phyloP scores from a whole-genome alignment of 2,329 filamentous ascomycete genomes.

The Neophaeococcomyces mojaviensis region DNA sequence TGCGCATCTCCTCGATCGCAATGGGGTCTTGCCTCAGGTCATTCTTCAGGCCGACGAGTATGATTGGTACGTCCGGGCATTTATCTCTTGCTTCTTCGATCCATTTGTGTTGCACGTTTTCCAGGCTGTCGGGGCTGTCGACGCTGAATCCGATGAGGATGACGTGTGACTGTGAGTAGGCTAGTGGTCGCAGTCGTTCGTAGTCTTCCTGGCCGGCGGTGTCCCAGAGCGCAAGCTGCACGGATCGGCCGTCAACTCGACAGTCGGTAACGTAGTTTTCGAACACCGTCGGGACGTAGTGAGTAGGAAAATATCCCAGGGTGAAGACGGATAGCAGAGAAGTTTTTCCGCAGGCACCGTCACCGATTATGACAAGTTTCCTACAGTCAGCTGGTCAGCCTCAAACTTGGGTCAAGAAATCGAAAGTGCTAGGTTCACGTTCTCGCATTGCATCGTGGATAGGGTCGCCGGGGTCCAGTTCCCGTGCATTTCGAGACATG shows the following conservation, averaged over 20 bases:
- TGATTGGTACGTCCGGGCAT: conserved; percentile 86
- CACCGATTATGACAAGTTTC: conserved; percentile 94
- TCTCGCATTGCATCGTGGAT: background rate
- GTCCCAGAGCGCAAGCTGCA: conserved; percentile 96
- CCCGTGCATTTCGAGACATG: background rate
- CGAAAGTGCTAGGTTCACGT: background rate
- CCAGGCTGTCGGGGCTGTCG: conserved; percentile 89
- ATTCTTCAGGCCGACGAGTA: conserved; percentile 93
- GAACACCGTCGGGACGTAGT: conserved; percentile 88
- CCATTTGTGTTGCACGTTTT: conserved; percentile 99
- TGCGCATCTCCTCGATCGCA: conserved; percentile 95
- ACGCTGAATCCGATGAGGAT: conserved; percentile 93
- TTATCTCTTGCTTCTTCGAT: conserved; percentile 90
- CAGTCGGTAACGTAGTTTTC: conserved; percentile 99
- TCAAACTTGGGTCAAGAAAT: background rate
- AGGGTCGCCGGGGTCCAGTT: background rate
- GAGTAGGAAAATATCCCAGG: conserved; percentile 88
- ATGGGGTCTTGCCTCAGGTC: conserved; percentile 91
- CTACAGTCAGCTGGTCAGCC: conserved; percentile 38
- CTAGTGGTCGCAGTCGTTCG: conserved; percentile 84
- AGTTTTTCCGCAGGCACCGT: conserved; percentile 97
- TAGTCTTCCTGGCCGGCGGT: conserved; percentile 99
- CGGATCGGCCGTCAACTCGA: conserved; percentile 95
- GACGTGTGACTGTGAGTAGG: conserved; percentile 95
- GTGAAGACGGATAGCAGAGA: conserved; percentile 97